These are phyloP conservation scores for Trichoderma koningii DNA, from an alignment of 2,329 filamentous ascomycete species.

Conservation along the genomic window DNA sequence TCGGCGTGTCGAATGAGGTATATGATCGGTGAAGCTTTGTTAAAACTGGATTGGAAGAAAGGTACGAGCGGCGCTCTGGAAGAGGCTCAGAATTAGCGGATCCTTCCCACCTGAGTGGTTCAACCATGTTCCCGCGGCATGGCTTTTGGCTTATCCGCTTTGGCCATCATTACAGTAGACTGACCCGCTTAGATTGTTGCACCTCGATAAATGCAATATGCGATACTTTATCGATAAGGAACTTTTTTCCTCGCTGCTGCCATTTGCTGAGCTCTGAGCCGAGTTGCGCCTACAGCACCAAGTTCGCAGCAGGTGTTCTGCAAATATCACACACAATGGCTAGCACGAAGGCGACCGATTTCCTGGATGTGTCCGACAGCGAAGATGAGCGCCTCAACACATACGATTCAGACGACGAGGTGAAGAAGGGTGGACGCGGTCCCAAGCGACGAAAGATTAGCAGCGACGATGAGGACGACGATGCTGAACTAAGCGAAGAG, in stretches of 20 bases:
- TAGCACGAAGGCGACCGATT: conserved; percentile 70
- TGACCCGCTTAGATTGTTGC: neutral
- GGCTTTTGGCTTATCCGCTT: no score
- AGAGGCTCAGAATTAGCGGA: neutral
- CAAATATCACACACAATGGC: conserved; percentile 52
- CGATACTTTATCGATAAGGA: conserved; percentile 24
- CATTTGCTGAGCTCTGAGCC: neutral
- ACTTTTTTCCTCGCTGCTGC: conserved; percentile 31
- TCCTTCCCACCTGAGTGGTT: no score
- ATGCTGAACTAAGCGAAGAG: conserved; percentile 38
- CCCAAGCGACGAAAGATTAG: conserved; percentile 66
- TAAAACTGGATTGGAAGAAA: no score
- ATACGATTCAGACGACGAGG: conserved; percentile 70
- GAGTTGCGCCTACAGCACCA: neutral
- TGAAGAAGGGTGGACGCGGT: conserved; percentile 64
- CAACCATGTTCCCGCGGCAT: no score
- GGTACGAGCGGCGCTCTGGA: no score
- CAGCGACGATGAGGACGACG: conserved; percentile 43
- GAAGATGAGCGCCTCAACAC: conserved; percentile 59
- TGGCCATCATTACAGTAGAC: neutral
- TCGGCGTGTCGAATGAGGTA: neutral
- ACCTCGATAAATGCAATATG: conserved; percentile 21
- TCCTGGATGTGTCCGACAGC: conserved; percentile 62
- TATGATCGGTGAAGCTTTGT: neutral
- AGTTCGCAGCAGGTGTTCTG: neutral